Base-by-base conservation (phyloP, 2,329 filamentous ascomycete genomes). In the Teratosphaeria pseudoeucalypti region DNA sequence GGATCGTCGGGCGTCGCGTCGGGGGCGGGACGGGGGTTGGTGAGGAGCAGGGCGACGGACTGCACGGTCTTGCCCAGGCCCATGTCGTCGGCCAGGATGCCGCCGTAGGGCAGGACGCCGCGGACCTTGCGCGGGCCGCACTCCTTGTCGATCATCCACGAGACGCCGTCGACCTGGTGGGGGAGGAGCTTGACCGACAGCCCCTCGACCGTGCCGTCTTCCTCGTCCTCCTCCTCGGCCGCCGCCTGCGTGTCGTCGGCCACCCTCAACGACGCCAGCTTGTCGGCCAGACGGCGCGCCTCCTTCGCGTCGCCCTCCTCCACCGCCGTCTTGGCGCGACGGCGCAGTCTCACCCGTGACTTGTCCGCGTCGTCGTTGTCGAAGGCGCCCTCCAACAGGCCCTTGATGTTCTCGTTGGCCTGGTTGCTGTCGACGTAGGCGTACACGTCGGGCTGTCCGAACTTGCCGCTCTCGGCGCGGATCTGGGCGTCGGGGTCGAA, bases 41-140 rank as follows among this genome's bases (percentile, higher is more conserved):
- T 88, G 43, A 99, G 80, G 52, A 99, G 88, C 34, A 97, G 80
- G 1, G 92, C 86, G 60, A 99, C 89, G 1, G 92, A 90, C 75
- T 99, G 94, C 14, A 99, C 82, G 0, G 94, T 99, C 79, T 99
- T 99, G 60, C 94, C 94, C 14, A 97, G 79, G 65, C 92, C 92
- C 92, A 97, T 95, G 66, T 99, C 94, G 69, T 99, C 94, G 19
- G 94, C 94, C 39, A 99, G 81, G 63, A 99, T 95, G 19, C 94
- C 94, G 39, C 94, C 94, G 67, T 95, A 94, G 34, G 92, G 91
- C 10, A 95, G 82, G 0, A 84, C 79, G 3, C 82, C 83, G 61
- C 89, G 89, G 66, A 87, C 88, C 76, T 94, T 96, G 62, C 89
- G 85, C 19, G 85, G 85, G 2, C 92, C 92, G 11, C 90, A 85